These are phyloP conservation scores for Zygosaccharomyces kombuchaensis DNA, from an alignment of 805 yeast genomes.

Conservation along the genomic window DNA sequence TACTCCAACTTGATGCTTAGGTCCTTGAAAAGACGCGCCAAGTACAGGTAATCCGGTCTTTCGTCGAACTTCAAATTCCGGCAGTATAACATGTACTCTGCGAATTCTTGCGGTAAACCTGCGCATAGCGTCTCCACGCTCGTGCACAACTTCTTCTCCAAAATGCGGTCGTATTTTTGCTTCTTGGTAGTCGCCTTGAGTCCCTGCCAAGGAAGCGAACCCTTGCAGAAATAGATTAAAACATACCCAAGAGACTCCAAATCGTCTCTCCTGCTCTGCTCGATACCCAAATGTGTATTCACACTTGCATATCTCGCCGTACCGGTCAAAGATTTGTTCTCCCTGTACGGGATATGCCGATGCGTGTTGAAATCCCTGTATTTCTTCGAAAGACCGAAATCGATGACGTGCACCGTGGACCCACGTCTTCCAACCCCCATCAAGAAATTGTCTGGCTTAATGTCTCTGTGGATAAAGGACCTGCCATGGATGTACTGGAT, in stretches of 20 bases:
- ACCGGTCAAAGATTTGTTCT: constrained; percentile 93
- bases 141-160: constrained; percentile 91
- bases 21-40: constrained; percentile 86
- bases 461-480: constrained; percentile 82
- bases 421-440: constrained; percentile 91
- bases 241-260: constrained; percentile 93
- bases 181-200: constrained; percentile 94
- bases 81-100: constrained; percentile 81
- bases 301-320: constrained; percentile 95
- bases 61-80: constrained; percentile 91
- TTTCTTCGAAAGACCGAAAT: constrained; percentile 90
- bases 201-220: constrained; percentile 98
- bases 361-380: constrained; percentile 92
- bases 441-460: constrained; percentile 79
- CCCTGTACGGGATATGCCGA: constrained; percentile 92
- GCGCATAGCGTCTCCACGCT: constrained; percentile 81
- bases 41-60: constrained; percentile 87
- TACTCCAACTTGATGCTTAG: constrained; percentile 83
- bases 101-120: constrained; percentile 89
- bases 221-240: constrained; percentile 88
- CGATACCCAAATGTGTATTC: constrained; percentile 94
- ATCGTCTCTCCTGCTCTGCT: constrained; percentile 95
- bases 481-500: constrained; percentile 94
- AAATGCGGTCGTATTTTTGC: constrained; percentile 92
- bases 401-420: constrained; percentile 91